Percentiles rank a stretch among this genome's conserved stretches.
These are phyloP conservation scores for Ophiobolus disseminans DNA, from an alignment of 2,329 filamentous ascomycete genomes.

Conservation along the genomic window DNA sequence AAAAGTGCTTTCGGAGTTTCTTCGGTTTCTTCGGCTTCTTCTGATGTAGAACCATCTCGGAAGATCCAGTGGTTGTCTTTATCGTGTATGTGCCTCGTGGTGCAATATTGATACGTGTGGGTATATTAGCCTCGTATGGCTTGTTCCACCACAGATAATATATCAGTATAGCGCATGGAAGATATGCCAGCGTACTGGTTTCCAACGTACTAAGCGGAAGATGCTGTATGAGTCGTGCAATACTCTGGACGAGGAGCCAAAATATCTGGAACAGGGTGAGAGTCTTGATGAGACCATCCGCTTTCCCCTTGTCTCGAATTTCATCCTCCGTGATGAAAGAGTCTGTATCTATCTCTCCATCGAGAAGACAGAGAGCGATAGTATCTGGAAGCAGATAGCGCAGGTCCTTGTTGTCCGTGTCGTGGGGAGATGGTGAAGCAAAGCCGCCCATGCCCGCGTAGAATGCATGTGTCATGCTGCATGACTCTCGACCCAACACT, in stretches of 20 bases:
- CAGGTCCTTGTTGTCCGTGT: neutral
- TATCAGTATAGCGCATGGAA: slow-evolving; percentile 10
- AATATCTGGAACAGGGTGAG: slow-evolving; percentile 14
- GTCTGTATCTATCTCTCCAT: neutral
- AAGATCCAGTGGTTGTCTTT: too few species aligned
- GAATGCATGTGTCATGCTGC: slow-evolving; percentile 8
- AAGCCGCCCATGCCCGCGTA: slow-evolving; percentile 15
- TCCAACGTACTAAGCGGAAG: slow-evolving; percentile 16
- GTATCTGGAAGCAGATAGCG: neutral
- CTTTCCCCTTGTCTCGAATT: neutral
- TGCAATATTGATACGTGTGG: neutral
- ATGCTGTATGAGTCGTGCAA: slow-evolving; percentile 7
- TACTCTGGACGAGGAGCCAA: slow-evolving; percentile 17
- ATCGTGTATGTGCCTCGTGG: too few species aligned
- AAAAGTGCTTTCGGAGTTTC: too few species aligned
- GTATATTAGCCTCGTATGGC: slow-evolving; percentile 11
- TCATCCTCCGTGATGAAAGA: neutral
- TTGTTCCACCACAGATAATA: slow-evolving; percentile 19
- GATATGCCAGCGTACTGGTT: slow-evolving; percentile 16
- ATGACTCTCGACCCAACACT: neutral
- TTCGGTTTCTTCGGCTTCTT: too few species aligned
- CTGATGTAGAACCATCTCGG: too few species aligned
- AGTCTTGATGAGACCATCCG: slow-evolving; percentile 8
- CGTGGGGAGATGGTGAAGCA: neutral
- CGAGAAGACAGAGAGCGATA: neutral